A percentile compares a stretch with the other conserved stretches of the same genome.
These are phyloP conservation scores for Curvularia verruculosa DNA, from an alignment of 2,329 filamentous ascomycete species.

Conservation along the genomic window DNA sequence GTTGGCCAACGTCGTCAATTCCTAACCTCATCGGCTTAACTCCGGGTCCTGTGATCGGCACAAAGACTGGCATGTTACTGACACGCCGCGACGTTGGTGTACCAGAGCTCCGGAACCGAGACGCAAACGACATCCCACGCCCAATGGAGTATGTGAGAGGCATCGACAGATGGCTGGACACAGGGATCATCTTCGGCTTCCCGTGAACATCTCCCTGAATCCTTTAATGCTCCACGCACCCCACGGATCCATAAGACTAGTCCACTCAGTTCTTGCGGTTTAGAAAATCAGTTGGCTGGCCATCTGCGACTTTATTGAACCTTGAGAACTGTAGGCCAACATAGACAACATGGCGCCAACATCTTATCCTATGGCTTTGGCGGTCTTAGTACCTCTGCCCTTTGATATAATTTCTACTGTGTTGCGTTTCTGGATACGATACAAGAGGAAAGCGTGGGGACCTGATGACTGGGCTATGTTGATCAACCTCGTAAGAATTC, in stretches of 20 bases:
- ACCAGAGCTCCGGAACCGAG: constrained; percentile 1
- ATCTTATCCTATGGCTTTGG: constrained; percentile 10
- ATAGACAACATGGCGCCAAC: constrained; percentile 10
- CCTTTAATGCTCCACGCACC: neutral
- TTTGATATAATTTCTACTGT: constrained; percentile 11
- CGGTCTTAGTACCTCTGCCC: constrained; percentile 6
- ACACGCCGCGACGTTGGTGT: neutral
- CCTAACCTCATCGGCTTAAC: neutral
- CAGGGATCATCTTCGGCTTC: neutral
- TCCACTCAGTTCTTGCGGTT: neutral
- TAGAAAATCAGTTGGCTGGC: neutral
- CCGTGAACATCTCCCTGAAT: neutral
- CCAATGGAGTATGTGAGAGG: neutral
- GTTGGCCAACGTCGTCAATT: neutral
- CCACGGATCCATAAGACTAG: neutral
- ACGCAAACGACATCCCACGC: neutral
- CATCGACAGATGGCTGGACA: neutral
- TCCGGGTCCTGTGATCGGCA: neutral
- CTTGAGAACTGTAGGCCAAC: neutral
- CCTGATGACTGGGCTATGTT: constrained; percentile 15
- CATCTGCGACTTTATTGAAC: neutral
- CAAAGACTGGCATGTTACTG: neutral
- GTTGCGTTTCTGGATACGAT: constrained; percentile 11
- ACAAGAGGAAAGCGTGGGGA: constrained; percentile 12
- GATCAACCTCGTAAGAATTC: constrained; percentile 10